Evolutionary conservation across 768 basidiomycete species (phyloP).

Genomic region (Pleurotus giganteus): DNA sequence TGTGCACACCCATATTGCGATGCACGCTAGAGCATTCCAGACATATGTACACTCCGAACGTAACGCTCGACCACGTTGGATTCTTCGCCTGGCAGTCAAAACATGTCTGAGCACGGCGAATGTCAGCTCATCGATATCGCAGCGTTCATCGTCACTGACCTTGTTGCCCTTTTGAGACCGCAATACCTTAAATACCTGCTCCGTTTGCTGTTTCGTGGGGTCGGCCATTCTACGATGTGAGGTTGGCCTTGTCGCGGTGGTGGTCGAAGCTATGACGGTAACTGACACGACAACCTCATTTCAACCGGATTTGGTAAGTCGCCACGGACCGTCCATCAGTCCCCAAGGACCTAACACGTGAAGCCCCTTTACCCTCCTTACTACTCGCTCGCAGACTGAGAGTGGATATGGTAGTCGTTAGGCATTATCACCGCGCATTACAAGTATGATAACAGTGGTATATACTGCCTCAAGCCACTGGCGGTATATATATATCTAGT

Average conservation of each 20-base stretch:
- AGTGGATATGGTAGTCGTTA: too few relatives aligned
- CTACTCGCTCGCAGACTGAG: too few relatives aligned
- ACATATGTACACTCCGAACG: conserved; percentile 96
- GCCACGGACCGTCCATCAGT: too few relatives aligned
- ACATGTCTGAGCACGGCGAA: conserved; percentile 54
- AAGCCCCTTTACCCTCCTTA: too few relatives aligned
- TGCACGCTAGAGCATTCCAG: conserved; percentile 95
- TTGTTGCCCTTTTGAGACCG: conserved; percentile 88
- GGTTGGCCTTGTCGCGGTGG: conserved; percentile 16
- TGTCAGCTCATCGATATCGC: not conserved
- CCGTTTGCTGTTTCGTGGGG: conserved; percentile 83
- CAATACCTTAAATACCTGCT: conserved; percentile 80
- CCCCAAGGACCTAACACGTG: too few relatives aligned
- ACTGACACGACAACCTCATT: not conserved
- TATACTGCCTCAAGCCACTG: too few relatives aligned
- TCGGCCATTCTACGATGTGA: conserved; percentile 50
- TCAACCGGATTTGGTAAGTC: too few relatives aligned
- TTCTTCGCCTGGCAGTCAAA: conserved; percentile 96
- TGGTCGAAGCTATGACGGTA: not conserved
- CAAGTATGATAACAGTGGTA: not conserved
- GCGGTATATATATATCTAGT: not conserved
- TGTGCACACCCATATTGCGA: conserved; percentile 97
- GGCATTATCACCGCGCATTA: too few relatives aligned
- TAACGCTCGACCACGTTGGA: conserved; percentile 97
- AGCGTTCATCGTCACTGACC: conserved; percentile 31